These are phyloP conservation scores for Microdochium nivale DNA, from an alignment of 2,329 filamentous ascomycete species.

Conservation along the genomic window DNA sequence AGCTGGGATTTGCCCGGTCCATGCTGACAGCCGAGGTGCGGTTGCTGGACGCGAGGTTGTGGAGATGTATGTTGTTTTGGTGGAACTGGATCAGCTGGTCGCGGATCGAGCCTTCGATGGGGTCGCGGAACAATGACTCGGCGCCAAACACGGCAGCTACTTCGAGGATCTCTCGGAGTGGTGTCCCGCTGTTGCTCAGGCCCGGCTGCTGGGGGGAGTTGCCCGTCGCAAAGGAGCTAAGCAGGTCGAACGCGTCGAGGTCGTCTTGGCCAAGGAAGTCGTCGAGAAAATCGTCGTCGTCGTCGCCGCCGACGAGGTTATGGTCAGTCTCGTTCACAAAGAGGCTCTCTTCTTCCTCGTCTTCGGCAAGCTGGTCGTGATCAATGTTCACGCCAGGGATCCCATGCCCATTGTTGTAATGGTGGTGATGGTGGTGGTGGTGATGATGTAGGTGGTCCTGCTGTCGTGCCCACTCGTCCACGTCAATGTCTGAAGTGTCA, in stretches of 20 bases:
- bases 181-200: neutral
- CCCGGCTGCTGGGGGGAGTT: neutral
- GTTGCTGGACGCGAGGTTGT: neutral
- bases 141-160: neutral
- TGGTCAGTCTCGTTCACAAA: neutral
- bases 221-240: neutral
- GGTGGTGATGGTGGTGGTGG: slow-evolving; percentile 3
- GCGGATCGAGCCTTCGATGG: neutral
- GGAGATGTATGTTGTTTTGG: neutral
- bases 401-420: slow-evolving; percentile 1
- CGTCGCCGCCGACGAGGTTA: neutral
- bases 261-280: slow-evolving; percentile 1
- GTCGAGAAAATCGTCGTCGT: neutral
- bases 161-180: neutral
- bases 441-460: slow-evolving; percentile 4
- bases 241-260: slow-evolving; percentile 3
- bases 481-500: slow-evolving; percentile 3
- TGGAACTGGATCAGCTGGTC: neutral
- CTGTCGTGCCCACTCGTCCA: neutral
- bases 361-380: neutral
- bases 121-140: neutral
- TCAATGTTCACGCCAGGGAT: neutral
- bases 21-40: neutral
- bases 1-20: too few relatives aligned
- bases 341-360: neutral